phyloP scores from a whole-genome alignment of 495 filamentous ascomycete genomes.

The Neurospora sp. region DNA sequence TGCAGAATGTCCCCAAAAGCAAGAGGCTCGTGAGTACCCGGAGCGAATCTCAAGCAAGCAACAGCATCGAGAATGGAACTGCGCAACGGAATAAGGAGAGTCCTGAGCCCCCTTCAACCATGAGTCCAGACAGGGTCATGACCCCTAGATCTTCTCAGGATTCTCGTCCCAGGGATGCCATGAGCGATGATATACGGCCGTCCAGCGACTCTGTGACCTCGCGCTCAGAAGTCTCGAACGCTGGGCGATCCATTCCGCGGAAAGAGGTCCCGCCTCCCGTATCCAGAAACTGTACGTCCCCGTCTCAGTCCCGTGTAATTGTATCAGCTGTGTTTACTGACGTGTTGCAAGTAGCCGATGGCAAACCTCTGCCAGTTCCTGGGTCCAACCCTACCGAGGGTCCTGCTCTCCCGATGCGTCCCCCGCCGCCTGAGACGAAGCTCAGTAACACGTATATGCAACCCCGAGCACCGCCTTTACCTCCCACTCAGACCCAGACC shows the following conservation, averaged over 20 bases:
- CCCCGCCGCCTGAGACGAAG: constrained; percentile 31
- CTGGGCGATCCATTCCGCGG: constrained; percentile 31
- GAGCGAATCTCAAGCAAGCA: constrained; percentile 50
- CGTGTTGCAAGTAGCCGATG: constrained; percentile 23
- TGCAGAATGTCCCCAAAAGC: constrained; percentile 65
- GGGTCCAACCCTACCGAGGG: constrained; percentile 8
- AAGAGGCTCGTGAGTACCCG: constrained; percentile 52
- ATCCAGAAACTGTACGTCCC: constrained; percentile 24
- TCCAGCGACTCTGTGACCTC: constrained; percentile 30
- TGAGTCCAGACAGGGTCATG: constrained; percentile 32
- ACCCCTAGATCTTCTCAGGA: constrained; percentile 43
- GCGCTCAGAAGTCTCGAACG: constrained; percentile 14
- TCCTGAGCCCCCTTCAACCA: constrained; percentile 4
- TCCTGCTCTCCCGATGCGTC: constrained; percentile 11
- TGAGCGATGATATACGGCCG: constrained; percentile 23
- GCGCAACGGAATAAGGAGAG: constrained; percentile 24
- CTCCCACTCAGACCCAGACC: constrained; percentile 42
- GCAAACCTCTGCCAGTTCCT: constrained; percentile 23
- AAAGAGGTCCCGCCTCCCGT: constrained; percentile 36
- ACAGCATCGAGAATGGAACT: constrained; percentile 18
- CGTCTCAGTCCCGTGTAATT: neutral
- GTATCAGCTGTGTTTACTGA: neutral
- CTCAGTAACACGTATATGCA: constrained; percentile 50
- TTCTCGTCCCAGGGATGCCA: constrained; percentile 34
- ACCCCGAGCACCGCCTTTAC: constrained; percentile 50